These are phyloP conservation scores for Ensete glaucum DNA, from an alignment of 176 grass and related monocot species.

Conservation along the genomic window DNA sequence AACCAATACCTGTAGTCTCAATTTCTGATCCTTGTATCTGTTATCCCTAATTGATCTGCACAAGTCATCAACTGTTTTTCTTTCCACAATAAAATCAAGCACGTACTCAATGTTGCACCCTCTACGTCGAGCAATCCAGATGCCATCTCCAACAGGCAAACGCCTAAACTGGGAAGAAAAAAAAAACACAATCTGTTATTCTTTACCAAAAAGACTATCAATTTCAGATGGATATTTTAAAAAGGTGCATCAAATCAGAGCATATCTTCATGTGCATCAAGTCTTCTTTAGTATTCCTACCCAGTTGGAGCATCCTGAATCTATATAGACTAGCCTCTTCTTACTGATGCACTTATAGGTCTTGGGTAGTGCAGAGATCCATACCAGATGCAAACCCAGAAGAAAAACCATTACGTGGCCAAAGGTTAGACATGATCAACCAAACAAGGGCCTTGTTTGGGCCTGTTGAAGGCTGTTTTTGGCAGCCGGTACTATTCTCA, in stretches of 20 bases:
- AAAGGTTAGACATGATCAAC: too few relatives aligned
- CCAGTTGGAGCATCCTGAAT: too few relatives aligned
- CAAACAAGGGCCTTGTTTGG: too few relatives aligned
- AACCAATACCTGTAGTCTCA: conserved; percentile 60
- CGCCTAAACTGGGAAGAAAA: conserved; percentile 41
- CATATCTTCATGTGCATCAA: background rate
- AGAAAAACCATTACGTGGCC: too few relatives aligned
- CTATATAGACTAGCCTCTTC: too few relatives aligned
- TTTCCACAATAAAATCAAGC: conserved; percentile 93
- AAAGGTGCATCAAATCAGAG: too few relatives aligned
- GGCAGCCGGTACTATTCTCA: too few relatives aligned
- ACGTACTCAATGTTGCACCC: conserved; percentile 54
- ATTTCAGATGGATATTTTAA: background rate
- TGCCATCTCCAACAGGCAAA: conserved; percentile 79
- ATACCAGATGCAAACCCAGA: too few relatives aligned
- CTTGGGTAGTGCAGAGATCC: too few relatives aligned
- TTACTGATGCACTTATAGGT: too few relatives aligned
- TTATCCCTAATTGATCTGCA: conserved; percentile 63
- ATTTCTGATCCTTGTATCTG: conserved; percentile 89
- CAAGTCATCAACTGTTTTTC: conserved; percentile 68
- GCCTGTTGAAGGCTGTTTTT: too few relatives aligned
- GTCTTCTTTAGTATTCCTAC: background rate
- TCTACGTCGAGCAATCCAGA: conserved; percentile 68
- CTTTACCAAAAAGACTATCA: background rate
- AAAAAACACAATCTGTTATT: background rate